Base-by-base conservation (phyloP, 768 basidiomycete species). In the Podaxis pistillaris region DNA sequence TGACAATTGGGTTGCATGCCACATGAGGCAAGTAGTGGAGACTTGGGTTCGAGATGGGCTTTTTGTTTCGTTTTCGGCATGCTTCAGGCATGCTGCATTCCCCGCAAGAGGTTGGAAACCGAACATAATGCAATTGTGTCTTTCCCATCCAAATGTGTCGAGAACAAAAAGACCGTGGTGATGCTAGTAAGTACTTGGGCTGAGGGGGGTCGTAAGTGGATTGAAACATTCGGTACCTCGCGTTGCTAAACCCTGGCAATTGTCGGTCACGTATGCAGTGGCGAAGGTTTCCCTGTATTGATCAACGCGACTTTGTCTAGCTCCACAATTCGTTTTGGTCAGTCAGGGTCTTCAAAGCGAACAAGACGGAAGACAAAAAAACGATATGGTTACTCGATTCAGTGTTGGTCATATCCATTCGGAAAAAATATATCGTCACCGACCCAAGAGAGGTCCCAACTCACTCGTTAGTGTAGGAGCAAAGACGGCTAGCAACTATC, bases 11-110 rank as follows among this genome's bases (percentile, higher is more conserved):
- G 19, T 5, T 50, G 49, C 12, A 11, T 17, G 19, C 7, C 22
- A 22, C 8, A 24, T 11, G 49, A 24, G 24, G 49, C 22, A 28
- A 15, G 26, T 6, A 44, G 11, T 26, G 26, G 19, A 12, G 24
- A 37, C 19, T 24, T 56, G 37, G 37, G 38, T 22, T 24, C 22
- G 49, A 12, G 17, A 15, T 9, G 24, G 12, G 22, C 51, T 33
- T 26, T 53, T 53, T 53, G 24, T 22, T 56, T 56, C 38, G 8
- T 38, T 56, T 9, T 40, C 22, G 54, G 12, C 54, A 40, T 22
- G 30, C 33, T 24, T 56, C 54, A 56, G 54, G 54, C n/a, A 17
- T 56, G 54, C 37, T 26, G 13, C 54, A 38, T 56, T 56, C 33
- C 7, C 19, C 13, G 15, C 11, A 38, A 8, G 11, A 19, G 19